phyloP scores from a whole-genome alignment of 2,329 filamentous ascomycete species.

The Penicillium sp. region DNA sequence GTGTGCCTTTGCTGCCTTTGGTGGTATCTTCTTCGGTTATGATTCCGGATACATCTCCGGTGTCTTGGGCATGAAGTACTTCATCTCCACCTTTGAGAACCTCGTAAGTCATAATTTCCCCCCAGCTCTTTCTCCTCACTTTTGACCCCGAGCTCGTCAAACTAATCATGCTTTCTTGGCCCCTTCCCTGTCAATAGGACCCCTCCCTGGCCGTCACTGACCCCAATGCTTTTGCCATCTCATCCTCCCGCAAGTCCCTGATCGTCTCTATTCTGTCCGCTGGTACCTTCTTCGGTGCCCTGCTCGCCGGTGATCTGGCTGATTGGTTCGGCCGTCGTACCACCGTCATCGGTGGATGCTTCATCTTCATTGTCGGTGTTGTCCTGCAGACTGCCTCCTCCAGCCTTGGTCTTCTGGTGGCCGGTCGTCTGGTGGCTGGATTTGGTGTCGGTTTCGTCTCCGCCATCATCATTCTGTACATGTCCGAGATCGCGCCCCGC shows the following conservation, averaged over 20 bases:
- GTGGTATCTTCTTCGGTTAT: slow-evolving; percentile 57
- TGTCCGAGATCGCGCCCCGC: slow-evolving; percentile 70
- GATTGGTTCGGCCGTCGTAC: slow-evolving; percentile 61
- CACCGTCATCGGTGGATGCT: slow-evolving; percentile 66
- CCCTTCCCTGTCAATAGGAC: not conserved
- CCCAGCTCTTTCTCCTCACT: not conserved
- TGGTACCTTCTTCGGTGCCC: slow-evolving; percentile 71
- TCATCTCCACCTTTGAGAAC: slow-evolving; percentile 38
- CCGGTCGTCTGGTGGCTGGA: slow-evolving; percentile 69
- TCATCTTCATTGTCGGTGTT: slow-evolving; percentile 64
- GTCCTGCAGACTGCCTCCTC: slow-evolving; percentile 57
- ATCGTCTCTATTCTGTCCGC: slow-evolving; percentile 72
- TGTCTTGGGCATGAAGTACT: slow-evolving; percentile 47
- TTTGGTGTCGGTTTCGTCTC: slow-evolving; percentile 76
- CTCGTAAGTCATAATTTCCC: slow-evolving; percentile 22
- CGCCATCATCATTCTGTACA: slow-evolving; percentile 76
- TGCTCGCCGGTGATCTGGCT: slow-evolving; percentile 70
- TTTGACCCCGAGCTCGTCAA: too few relatives aligned
- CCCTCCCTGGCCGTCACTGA: slow-evolving; percentile 21
- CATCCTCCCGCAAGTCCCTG: slow-evolving; percentile 50
- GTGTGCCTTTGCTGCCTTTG: slow-evolving; percentile 56
- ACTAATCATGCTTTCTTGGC: not conserved
- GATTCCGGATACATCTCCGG: slow-evolving; percentile 53
- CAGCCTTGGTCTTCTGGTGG: slow-evolving; percentile 58
- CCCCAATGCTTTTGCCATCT: slow-evolving; percentile 37